These are phyloP conservation scores for Mesembryanthemum crystallinum DNA, from an alignment of 148 eudicot species.

Conservation along the genomic window DNA sequence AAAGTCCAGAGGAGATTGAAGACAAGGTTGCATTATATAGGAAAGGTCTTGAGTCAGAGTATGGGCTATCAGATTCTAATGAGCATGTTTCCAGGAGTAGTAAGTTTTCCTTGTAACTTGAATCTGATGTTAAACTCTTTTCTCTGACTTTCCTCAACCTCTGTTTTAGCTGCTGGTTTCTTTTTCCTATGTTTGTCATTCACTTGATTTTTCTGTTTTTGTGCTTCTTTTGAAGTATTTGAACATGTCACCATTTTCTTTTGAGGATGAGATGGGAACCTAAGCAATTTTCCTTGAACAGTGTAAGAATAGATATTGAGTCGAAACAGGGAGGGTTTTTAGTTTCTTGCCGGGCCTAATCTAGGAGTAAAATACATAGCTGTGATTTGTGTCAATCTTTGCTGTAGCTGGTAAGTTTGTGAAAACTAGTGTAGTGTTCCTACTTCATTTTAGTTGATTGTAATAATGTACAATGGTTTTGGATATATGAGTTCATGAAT, in stretches of 20 bases:
- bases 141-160: no score
- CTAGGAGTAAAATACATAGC: neutral
- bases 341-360: neutral
- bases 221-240: neutral
- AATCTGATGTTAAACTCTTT: neutral
- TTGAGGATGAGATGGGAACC: neutral
- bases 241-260: neutral
- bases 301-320: neutral
- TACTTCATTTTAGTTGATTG: neutral
- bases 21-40: constrained; percentile 62
- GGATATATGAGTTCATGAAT: neutral
- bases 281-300: neutral
- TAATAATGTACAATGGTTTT: neutral
- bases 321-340: neutral
- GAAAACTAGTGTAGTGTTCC: no score
- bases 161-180: no score
- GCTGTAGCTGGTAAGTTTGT: no score
- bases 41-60: constrained; percentile 61
- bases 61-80: constrained; percentile 53
- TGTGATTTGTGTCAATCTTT: neutral
- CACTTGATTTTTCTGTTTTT: neutral
- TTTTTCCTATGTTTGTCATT: neutral
- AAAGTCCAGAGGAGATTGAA: constrained; percentile 73
- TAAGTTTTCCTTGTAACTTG: constrained; percentile 39
- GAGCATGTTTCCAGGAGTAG: constrained; percentile 53